Evolutionary conservation across 208 protist species (phyloP).

Genomic region (Crithidia fasciculata): DNA sequence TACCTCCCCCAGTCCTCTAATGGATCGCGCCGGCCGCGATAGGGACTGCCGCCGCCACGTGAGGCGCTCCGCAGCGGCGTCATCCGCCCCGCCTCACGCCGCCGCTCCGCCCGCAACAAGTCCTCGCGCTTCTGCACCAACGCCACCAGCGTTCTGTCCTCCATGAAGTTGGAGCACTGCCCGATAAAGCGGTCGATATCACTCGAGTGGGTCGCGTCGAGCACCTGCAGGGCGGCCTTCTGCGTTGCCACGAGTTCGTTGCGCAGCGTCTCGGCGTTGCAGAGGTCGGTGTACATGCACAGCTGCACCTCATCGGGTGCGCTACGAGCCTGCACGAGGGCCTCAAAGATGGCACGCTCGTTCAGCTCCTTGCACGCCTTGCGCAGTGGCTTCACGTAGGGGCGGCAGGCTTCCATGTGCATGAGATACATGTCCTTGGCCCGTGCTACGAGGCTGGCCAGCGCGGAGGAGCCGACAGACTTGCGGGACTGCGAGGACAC

Average conservation of each 20-base stretch:
- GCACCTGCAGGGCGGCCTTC: conserved; percentile 37
- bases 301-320: conserved; percentile 54
- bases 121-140: conserved; percentile 65
- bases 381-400: conserved; percentile 65
- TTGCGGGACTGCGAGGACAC: conserved; percentile 24
- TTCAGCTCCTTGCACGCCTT: conserved; percentile 57
- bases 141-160: conserved; percentile 57
- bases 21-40: conserved; percentile 1
- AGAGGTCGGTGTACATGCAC: conserved; percentile 78
- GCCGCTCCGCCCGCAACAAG: conserved; percentile 27
- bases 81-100: not conserved
- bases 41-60: not conserved
- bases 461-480: conserved; percentile 23
- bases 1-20: conserved; percentile 11
- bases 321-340: conserved; percentile 42
- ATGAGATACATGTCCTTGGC: conserved; percentile 45
- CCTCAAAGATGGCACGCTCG: conserved; percentile 56
- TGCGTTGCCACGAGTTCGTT: conserved; percentile 48
- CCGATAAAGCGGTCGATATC: conserved; percentile 65
- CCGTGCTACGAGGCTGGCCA: conserved; percentile 28
- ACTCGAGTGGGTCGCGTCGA: conserved; percentile 43
- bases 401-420: conserved; percentile 58
- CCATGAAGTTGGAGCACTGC: conserved; percentile 49
- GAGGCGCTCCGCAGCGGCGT: conserved; percentile 20
- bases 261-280: conserved; percentile 59